phyloP scores from a whole-genome alignment of 345 rosid genomes.

The Carallia pectinifolia region DNA sequence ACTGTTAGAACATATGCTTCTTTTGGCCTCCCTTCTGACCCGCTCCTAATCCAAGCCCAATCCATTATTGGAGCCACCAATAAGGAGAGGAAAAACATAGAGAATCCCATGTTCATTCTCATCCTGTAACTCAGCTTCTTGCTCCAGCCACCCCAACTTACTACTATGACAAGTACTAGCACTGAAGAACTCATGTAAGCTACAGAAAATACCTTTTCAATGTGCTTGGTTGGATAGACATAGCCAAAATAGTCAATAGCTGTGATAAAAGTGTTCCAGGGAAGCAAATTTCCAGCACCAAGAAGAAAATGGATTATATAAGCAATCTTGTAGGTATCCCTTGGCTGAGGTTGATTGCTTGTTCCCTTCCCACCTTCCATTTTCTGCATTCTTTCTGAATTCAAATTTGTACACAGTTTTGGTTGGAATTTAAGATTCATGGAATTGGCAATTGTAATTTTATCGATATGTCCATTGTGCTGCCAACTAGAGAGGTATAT shows the following conservation, averaged over 20 bases:
- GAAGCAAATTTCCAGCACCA: conserved; percentile 92
- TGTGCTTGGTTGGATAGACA: conserved; percentile 66
- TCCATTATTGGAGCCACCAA: conserved; percentile 70
- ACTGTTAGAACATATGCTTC: conserved; percentile 50
- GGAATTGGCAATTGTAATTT: conserved; percentile 4
- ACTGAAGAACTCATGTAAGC: conserved; percentile 87
- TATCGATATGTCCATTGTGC: conserved; percentile 10
- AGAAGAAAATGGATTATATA: conserved; percentile 82
- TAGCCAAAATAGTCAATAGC: conserved; percentile 79
- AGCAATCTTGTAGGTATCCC: conserved; percentile 65
- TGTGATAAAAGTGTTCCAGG: conserved; percentile 93
- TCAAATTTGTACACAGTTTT: neutral
- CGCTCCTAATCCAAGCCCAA: conserved; percentile 42
- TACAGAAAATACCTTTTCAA: conserved; percentile 82
- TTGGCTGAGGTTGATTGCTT: conserved; percentile 38
- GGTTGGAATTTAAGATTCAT: conserved; percentile 22
- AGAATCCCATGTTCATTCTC: conserved; percentile 81
- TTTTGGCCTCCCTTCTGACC: conserved; percentile 22
- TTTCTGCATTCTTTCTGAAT: conserved; percentile 22
- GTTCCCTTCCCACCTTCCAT: conserved; percentile 45
- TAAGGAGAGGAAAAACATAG: conserved; percentile 63
- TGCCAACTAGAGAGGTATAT: conserved; percentile 30
- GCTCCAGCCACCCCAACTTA: conserved; percentile 56
- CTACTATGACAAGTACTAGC: conserved; percentile 54
- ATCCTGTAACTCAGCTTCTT: conserved; percentile 50